A percentile compares a stretch with the other conserved stretches of the same genome.
Evolutionary conservation across 306 rosid species (phyloP).

Genomic region (Cucurbita moschata): DNA sequence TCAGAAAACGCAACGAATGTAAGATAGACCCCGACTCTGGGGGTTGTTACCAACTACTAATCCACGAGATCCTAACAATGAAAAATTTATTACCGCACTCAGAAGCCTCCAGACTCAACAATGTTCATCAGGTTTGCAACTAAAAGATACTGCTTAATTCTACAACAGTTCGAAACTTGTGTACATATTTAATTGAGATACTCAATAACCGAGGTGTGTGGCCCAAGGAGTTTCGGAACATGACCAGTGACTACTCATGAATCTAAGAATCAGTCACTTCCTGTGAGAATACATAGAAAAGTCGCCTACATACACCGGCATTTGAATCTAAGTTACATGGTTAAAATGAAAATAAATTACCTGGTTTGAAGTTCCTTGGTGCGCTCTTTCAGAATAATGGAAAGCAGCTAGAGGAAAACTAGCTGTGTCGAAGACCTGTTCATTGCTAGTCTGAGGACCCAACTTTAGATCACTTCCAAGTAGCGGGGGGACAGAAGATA

Average conservation of each 20-base stretch:
- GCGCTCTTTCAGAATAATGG: constrained; percentile 64
- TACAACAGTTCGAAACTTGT: neutral
- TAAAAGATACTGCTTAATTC: neutral
- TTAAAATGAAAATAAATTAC: constrained; percentile 21
- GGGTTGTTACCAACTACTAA: neutral
- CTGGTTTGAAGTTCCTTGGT: constrained; percentile 44
- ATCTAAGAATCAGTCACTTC: neutral
- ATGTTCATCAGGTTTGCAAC: neutral
- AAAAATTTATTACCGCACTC: neutral
- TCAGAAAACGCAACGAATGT: neutral
- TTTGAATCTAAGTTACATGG: neutral
- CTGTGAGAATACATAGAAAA: neutral
- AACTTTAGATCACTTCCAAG: constrained; percentile 39
- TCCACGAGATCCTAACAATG: neutral
- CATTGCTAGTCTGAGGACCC: constrained; percentile 36
- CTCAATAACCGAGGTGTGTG: neutral
- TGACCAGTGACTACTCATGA: neutral
- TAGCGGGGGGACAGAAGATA: constrained; percentile 23
- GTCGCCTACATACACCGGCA: neutral
- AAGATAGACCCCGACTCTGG: neutral
- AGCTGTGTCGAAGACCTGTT: constrained; percentile 37
- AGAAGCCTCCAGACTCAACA: neutral
- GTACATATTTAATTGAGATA: neutral
- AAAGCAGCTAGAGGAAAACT: constrained; percentile 57
- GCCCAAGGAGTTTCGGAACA: neutral